Evolutionary conservation across 306 rosid genomes (phyloP).

Genomic region (Benincasa hispida): DNA sequence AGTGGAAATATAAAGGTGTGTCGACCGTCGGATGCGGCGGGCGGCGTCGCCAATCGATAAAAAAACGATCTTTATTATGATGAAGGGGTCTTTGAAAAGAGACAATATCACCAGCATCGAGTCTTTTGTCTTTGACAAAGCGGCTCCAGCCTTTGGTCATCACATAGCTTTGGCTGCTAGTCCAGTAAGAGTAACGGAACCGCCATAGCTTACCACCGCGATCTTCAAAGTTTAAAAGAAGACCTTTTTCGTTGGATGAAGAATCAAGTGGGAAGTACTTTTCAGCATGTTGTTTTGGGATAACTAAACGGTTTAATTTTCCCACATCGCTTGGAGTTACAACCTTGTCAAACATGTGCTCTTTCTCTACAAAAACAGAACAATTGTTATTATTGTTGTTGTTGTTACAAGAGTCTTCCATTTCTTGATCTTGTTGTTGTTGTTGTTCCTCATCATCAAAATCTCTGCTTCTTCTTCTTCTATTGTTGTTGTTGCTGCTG

Average conservation of each 20-base stretch:
- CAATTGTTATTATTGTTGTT: background rate
- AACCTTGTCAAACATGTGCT: conserved; percentile 38
- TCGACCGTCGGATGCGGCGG: conserved; percentile 9
- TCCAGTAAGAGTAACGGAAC: conserved; percentile 89
- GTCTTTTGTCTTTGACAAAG: conserved; percentile 81
- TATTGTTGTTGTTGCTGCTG: background rate
- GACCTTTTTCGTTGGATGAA: conserved; percentile 53
- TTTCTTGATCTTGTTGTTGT: background rate
- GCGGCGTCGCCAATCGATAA: conserved; percentile 71
- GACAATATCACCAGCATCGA: conserved; percentile 80
- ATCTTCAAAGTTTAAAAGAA: conserved; percentile 67
- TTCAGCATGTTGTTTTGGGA: conserved; percentile 42
- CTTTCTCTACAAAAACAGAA: conserved; percentile 8
- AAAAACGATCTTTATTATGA: conserved; percentile 32
- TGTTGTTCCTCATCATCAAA: background rate
- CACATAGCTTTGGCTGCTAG: conserved; percentile 91
- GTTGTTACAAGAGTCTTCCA: background rate
- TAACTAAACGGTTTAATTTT: conserved; percentile 29
- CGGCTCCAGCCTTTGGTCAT: conserved; percentile 98
- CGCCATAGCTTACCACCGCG: conserved; percentile 67
- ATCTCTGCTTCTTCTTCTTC: background rate
- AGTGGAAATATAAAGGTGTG: background rate
- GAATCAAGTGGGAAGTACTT: conserved; percentile 44
- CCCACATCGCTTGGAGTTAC: conserved; percentile 48
- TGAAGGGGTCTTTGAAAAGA: conserved; percentile 68